These are phyloP conservation scores for Neurospora pannonica DNA, from an alignment of 495 filamentous ascomycete genomes.

Conservation along the genomic window DNA sequence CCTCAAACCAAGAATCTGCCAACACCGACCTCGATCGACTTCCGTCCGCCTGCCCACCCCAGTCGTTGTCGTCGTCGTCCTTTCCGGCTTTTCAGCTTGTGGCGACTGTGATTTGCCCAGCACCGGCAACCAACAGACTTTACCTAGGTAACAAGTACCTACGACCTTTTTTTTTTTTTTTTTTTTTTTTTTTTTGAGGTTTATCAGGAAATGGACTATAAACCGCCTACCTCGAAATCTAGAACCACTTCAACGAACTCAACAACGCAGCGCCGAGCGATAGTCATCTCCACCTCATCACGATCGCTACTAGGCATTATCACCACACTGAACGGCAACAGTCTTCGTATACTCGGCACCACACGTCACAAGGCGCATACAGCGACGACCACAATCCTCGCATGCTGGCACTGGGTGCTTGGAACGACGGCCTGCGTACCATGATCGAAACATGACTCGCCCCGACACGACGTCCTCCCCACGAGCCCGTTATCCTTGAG, in stretches of 20 bases:
- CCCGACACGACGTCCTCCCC: constrained; percentile 21
- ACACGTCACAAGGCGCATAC: not conserved
- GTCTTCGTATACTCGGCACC: not conserved
- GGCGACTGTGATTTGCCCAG: not conserved
- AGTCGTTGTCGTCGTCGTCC: not conserved
- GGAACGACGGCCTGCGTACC: constrained; percentile 5
- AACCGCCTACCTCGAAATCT: not conserved
- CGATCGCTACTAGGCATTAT: not conserved
- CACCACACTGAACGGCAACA: not conserved
- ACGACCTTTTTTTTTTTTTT: not conserved
- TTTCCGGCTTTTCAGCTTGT: not conserved
- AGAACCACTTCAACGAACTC: not conserved
- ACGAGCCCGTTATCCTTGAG: constrained; percentile 20
- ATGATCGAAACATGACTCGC: constrained; percentile 29
- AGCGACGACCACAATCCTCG: constrained; percentile 3
- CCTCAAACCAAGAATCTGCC: not conserved
- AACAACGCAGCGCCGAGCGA: not conserved
- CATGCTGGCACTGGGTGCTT: constrained; percentile 9
- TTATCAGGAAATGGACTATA: no score
- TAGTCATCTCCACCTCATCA: not conserved
- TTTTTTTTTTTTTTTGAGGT: not conserved
- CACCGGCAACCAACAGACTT: not conserved
- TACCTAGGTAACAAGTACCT: not conserved
- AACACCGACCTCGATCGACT: not conserved
- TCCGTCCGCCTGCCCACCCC: not conserved